Conservation (phyloP, 2,329 filamentous ascomycete genomes). For the Botrytis fabae region DNA sequence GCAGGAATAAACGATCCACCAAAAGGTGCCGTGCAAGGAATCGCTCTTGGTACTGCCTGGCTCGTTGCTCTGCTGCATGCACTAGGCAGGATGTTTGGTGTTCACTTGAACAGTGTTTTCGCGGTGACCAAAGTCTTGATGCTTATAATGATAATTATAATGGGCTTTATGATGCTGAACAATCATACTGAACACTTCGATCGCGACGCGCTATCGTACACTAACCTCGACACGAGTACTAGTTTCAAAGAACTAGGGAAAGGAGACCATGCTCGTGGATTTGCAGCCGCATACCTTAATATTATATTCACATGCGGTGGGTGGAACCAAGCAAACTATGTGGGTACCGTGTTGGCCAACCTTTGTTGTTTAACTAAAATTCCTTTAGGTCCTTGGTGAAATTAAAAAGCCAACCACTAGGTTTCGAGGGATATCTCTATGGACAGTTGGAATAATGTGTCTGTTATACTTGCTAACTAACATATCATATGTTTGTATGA, state of each 20-base stretch:
- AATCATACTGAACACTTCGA: conserved; percentile 16
- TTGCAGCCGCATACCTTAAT: conserved; percentile 46
- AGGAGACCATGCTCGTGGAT: conserved; percentile 36
- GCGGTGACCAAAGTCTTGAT: conserved; percentile 52
- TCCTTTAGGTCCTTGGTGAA: conserved; percentile 39
- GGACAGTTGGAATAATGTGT: conserved; percentile 37
- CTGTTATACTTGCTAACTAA: conserved; percentile 44
- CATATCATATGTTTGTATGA: conserved; percentile 44
- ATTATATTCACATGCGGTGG: conserved; percentile 47
- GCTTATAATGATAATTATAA: conserved; percentile 48
- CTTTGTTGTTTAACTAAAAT: conserved; percentile 39
- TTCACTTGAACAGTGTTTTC: conserved; percentile 51
- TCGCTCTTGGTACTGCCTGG: conserved; percentile 49
- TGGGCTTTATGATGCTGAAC: conserved; percentile 35
- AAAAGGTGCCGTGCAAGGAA: conserved; percentile 45
- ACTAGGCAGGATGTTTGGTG: conserved; percentile 50
- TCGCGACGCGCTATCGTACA: conserved; percentile 11
- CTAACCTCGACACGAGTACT: conserved; percentile 25
- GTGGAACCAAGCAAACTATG: conserved; percentile 49
- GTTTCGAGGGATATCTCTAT: conserved; percentile 30
- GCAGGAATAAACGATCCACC: conserved; percentile 37
- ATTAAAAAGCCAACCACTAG: conserved; percentile 30
- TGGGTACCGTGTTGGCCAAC: conserved; percentile 28
- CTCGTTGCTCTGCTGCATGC: conserved; percentile 51
- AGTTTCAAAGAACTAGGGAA: conserved; percentile 26